Base-by-base conservation (phyloP, 1,139 yeast genomes). In the Magnusiomyces paraingens region DNA sequence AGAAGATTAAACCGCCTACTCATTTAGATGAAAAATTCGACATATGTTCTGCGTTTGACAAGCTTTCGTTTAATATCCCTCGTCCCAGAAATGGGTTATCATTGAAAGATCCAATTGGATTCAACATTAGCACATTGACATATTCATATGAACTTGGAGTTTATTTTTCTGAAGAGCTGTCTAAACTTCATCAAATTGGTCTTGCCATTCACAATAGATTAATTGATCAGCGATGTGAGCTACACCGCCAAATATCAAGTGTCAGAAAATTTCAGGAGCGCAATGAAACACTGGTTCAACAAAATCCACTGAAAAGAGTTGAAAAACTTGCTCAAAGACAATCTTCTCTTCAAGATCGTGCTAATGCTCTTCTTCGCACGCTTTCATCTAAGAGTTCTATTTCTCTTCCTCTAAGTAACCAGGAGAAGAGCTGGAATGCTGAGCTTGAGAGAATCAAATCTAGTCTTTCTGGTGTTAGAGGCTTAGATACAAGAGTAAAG, bases 361-460 rank as follows among this genome's bases (percentile, higher is more conserved):
- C 73, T 10, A 59, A 61, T 2, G 57, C 55, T 15, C 58, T 78
- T 5, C 62, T 65, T 14, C 61, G 64, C 2, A 66, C 61, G 38
- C 53, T 75, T 5, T 56, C 55, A 54, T 43, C 59, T 58, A 21
- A 60, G 64, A 35, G 65, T 68, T 14, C 52, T 66, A 14, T 70
- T 73, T 1, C 38, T 6, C 32, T 44, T 26, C 50, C 32, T 14
- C 60, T 77, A 36, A 70, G 74, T 50, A 66, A 66, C 1, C 66
- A 71, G 14, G 83, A 79, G 59, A 65, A 67, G 57, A 65, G 62
- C 38, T 79, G 81, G 81, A 71, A 74, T 58, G 68, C 63, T 26
- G 81, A 77, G 59, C 65, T 78, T 14, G 69, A 68, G 49, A 64
- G 68, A 12, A 57, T 66, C 36, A 60, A 61, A 46, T 47, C 53